A percentile compares a stretch with the other conserved stretches of the same genome.
Conservation (phyloP, 495 filamentous ascomycete species). For the Trichoderma virens region DNA sequence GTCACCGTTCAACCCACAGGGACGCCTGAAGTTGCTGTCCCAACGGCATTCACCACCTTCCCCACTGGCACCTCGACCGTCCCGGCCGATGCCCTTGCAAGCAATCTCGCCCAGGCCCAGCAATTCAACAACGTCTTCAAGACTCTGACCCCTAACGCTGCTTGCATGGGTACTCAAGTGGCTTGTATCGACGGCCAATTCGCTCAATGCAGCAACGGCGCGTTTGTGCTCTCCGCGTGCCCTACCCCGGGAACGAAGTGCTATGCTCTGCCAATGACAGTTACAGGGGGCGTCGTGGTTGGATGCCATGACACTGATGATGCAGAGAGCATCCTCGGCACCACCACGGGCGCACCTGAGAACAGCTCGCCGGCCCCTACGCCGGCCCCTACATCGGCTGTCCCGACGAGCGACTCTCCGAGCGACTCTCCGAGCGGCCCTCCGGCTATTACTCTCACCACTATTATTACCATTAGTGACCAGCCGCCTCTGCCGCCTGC, state of each 20-base stretch:
- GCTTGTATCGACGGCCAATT: slow-evolving; percentile 8
- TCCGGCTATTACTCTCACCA: background rate
- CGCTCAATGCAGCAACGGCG: background rate
- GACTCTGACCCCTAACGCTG: background rate
- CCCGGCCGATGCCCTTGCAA: background rate
- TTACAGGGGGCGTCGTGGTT: background rate
- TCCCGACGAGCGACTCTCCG: background rate
- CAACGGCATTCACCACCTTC: background rate
- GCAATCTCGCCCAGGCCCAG: slow-evolving; percentile 2
- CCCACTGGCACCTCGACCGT: background rate
- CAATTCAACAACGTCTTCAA: background rate
- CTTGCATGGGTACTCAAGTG: background rate
- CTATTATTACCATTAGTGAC: background rate
- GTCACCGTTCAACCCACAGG: background rate
- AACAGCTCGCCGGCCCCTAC: background rate
- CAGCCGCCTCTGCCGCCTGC: background rate
- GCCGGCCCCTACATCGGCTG: background rate
- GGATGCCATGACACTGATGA: background rate
- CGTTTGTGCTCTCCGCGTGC: background rate
- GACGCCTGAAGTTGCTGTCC: background rate
- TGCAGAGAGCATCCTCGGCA: background rate
- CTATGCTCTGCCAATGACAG: background rate
- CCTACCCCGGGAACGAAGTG: background rate
- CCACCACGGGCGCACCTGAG: background rate
- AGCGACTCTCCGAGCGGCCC: background rate